Evolutionary conservation across 116 monocot genomes (phyloP), one percentile per base, ranked within the genome.

Genomic region (Zostera marina): DNA sequence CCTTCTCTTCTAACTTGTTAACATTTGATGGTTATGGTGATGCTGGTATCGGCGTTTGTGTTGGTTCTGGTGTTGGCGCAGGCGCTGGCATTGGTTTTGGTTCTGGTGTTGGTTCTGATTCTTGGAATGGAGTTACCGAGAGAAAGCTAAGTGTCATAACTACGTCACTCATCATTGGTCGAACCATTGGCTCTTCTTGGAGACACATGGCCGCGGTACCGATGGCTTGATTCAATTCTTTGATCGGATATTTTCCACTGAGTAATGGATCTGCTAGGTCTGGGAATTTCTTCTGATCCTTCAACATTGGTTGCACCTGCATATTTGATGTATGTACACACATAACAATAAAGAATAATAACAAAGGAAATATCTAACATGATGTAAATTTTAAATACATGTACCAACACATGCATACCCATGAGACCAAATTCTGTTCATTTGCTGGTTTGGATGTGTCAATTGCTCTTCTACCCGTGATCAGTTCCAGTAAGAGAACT

Each of bases 391-490:
- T 17, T 15, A 0, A 17, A 51, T 9, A 19, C 49, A 51, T 25
- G 39, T n/a, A 19, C n/a, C n/a, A n/a, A n/a, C 23, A 32, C 32
- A 32, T 58, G 14, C 47, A 49, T 70, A 70, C 82, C 87, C 76
- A 84, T 41, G 84, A 71, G 40, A 84, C 72, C 24, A 80, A 62
- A 70, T 84, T 84, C 53, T 84, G 84, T 53, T 84, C 84, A n/a
- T 79, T 72, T 49, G 59, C 48, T 57, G 74, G 69, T 42, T 70
- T 63, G 13, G 69, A 69, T 26, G 72, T 69, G 54, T 84, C 84
- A 38, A 84, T 84, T 45, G 77, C 79, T 72, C 76, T 79, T 17
- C 79, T 69, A 2, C 83, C 83, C 2, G 83, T 79, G 23, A 84
- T 79, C 0, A 84, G 42, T 64, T 80, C 84, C 59, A 84, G 65